Conservation (phyloP, 2,329 filamentous ascomycete species). For the Phialophora tarda region DNA sequence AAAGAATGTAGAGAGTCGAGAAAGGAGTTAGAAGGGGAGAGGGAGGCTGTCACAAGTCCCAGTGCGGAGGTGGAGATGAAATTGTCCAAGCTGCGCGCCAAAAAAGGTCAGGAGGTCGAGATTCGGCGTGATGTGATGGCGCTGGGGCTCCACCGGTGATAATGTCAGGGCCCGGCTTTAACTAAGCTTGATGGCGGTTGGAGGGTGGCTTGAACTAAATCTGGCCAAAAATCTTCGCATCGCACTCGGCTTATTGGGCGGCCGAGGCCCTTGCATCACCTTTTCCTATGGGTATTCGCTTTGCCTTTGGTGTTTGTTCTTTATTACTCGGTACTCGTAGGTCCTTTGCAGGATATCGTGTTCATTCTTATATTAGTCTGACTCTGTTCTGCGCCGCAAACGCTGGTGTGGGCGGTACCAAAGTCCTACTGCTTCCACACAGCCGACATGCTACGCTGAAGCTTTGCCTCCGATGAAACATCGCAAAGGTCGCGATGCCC, state of each 20-base stretch:
- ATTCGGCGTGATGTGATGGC: neutral
- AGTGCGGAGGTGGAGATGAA: slow-evolving; percentile 16
- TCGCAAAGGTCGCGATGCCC: neutral
- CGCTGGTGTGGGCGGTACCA: neutral
- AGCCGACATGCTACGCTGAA: neutral
- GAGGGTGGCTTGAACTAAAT: slow-evolving; percentile 10
- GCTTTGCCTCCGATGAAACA: neutral
- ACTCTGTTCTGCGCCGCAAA: neutral
- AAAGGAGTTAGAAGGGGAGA: slow-evolving; percentile 11
- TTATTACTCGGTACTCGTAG: neutral
- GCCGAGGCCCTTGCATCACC: neutral
- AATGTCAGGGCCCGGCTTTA: slow-evolving; percentile 19
- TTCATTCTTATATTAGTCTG: neutral
- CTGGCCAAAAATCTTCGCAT: neutral
- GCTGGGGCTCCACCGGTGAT: slow-evolving; percentile 4
- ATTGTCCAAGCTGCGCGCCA: slow-evolving; percentile 8
- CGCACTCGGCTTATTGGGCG: neutral
- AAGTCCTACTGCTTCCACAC: neutral
- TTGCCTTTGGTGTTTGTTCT: neutral
- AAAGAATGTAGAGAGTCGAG: slow-evolving; percentile 6
- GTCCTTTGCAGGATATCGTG: neutral
- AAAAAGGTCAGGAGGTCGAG: slow-evolving; percentile 9
- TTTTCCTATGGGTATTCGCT: neutral
- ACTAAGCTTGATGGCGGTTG: neutral
- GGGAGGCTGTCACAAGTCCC: slow-evolving; percentile 9